These are phyloP conservation scores for Pythium angustatum DNA, from an alignment of 352 stramenopile genomes.

Conservation along the genomic window DNA sequence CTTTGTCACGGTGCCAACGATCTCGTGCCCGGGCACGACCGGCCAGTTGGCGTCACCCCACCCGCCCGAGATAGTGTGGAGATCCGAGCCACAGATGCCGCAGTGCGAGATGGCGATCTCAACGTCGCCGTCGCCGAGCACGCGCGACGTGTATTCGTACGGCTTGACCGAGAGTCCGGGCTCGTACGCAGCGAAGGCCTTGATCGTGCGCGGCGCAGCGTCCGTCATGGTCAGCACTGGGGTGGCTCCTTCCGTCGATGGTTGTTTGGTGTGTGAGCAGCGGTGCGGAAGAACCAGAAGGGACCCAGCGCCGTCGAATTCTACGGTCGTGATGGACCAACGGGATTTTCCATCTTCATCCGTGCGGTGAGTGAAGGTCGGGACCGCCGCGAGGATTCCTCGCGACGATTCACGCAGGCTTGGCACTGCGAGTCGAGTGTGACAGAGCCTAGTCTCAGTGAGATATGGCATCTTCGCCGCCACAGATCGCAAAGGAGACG, in stretches of 20 bases:
- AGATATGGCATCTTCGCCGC: too few species aligned
- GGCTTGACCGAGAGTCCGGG: constrained; percentile 23
- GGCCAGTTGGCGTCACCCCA: constrained; percentile 31
- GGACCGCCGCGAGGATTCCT: too few species aligned
- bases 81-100: constrained; percentile 37
- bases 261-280: neutral
- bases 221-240: neutral
- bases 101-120: constrained; percentile 29
- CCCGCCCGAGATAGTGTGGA: constrained; percentile 33
- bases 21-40: constrained; percentile 34
- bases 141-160: constrained; percentile 24
- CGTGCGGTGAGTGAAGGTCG: too few species aligned
- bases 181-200: constrained; percentile 24
- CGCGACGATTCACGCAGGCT: too few species aligned
- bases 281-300: too few species aligned
- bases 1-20: constrained; percentile 28
- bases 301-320: too few species aligned
- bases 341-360: too few species aligned
- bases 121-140: constrained; percentile 23
- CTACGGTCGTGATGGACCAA: too few species aligned
- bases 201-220: constrained; percentile 19
- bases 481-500: too few species aligned
- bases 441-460: too few species aligned
- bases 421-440: too few species aligned
- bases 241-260: neutral